Evolutionary conservation across 805 yeast species (phyloP).

Genomic region (Wickerhamomyces kurtzmanii): DNA sequence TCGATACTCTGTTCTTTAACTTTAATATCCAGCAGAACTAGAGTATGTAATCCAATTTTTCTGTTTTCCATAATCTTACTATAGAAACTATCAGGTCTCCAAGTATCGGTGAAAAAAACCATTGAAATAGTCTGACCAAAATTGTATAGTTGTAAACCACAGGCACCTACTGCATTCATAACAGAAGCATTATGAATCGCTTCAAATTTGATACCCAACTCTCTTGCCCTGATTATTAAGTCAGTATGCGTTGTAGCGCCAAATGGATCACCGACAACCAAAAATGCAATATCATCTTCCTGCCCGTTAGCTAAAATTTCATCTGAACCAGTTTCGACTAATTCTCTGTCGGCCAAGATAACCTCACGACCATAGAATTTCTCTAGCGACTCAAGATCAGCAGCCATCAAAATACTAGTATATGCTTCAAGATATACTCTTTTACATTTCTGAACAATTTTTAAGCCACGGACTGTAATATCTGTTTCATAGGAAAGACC

Average conservation of each 20-base stretch:
- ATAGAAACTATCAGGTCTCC: conserved; percentile 97
- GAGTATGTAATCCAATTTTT: conserved; percentile 83
- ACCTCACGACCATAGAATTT: conserved; percentile 79
- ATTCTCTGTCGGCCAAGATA: conserved; percentile 85
- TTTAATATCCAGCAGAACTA: conserved; percentile 82
- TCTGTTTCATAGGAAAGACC: conserved; percentile 86
- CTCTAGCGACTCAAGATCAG: conserved; percentile 65
- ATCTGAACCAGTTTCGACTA: conserved; percentile 87
- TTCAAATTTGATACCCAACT: conserved; percentile 66
- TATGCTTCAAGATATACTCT: conserved; percentile 94
- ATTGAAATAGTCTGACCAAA: conserved; percentile 97
- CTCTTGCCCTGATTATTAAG: conserved; percentile 84
- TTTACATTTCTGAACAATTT: conserved; percentile 72
- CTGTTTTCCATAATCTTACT: conserved; percentile 84
- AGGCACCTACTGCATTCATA: conserved; percentile 97
- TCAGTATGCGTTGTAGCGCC: conserved; percentile 99
- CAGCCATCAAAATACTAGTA: conserved; percentile 92
- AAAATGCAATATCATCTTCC: conserved; percentile 77
- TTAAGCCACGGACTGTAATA: conserved; percentile 90
- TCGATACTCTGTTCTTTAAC: conserved; percentile 95
- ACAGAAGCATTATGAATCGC: conserved; percentile 92
- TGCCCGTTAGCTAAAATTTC: conserved; percentile 70
- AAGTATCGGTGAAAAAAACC: conserved; percentile 88
- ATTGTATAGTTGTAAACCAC: conserved; percentile 90
- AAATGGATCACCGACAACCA: conserved; percentile 96